Conservation (phyloP, 768 basidiomycete genomes). For the Rossbeevera mucosa region DNA sequence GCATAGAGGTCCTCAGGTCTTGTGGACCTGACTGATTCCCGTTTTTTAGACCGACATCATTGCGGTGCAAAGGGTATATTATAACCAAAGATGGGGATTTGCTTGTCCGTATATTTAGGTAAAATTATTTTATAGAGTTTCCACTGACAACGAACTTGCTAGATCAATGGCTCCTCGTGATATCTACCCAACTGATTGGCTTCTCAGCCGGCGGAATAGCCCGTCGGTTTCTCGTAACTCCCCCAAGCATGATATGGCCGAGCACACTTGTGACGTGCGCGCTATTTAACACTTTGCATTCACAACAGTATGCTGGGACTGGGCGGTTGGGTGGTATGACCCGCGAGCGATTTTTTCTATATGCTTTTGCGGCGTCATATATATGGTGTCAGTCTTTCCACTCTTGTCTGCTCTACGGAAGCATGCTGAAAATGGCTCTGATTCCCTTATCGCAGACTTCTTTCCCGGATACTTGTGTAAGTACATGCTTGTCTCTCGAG, state of each 20-base stretch:
- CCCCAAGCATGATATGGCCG: slow-evolving; percentile 65
- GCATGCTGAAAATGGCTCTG: slow-evolving; percentile 5
- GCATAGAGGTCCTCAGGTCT: not conserved
- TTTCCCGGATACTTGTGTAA: slow-evolving; percentile 44
- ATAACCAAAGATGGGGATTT: slow-evolving; percentile 58
- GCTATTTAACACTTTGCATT: slow-evolving; percentile 74
- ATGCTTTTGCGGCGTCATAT: slow-evolving; percentile 52
- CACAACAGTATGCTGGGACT: slow-evolving; percentile 59
- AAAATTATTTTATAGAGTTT: not conserved
- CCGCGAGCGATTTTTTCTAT: slow-evolving; percentile 74
- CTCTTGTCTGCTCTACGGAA: not conserved
- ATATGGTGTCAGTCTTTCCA: slow-evolving; percentile 49
- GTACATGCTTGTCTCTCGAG: slow-evolving; percentile 5
- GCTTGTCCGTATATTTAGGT: slow-evolving; percentile 40
- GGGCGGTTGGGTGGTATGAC: slow-evolving; percentile 60
- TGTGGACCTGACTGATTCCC: not conserved
- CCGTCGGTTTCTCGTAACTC: slow-evolving; percentile 70
- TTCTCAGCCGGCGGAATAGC: slow-evolving; percentile 78
- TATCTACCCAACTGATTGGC: slow-evolving; percentile 73
- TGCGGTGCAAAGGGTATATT: slow-evolving; percentile 72
- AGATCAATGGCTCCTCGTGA: slow-evolving; percentile 79
- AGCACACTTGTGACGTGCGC: slow-evolving; percentile 70
- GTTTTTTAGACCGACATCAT: slow-evolving; percentile 54
- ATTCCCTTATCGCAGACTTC: slow-evolving; percentile 28
- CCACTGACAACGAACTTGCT: slow-evolving; percentile 7